Evolutionary conservation across 768 basidiomycete species (phyloP).

Genomic region (Termitomyces sp.): DNA sequence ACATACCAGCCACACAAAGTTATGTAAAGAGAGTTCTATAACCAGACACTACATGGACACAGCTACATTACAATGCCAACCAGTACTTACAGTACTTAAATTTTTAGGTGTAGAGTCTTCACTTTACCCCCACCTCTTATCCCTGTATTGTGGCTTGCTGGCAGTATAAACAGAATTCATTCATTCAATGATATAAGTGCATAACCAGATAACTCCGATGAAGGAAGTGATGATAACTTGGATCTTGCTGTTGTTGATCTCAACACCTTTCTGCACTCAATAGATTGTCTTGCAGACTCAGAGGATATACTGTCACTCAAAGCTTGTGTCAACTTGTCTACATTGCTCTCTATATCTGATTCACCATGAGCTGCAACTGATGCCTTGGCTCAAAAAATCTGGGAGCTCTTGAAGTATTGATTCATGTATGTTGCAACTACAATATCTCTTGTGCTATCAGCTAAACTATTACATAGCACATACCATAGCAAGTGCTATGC

Average conservation of each 20-base stretch:
- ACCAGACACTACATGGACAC: too few species aligned
- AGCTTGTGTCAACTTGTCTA: neutral
- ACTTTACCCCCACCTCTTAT: too few species aligned
- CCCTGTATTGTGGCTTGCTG: too few species aligned
- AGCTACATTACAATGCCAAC: too few species aligned
- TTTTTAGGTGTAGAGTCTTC: too few species aligned
- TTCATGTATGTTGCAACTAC: neutral
- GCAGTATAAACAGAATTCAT: too few species aligned
- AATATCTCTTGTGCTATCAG: neutral
- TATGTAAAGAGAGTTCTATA: too few species aligned
- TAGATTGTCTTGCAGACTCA: neutral
- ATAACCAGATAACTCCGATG: neutral
- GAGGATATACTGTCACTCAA: neutral
- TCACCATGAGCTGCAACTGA: neutral
- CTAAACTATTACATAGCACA: neutral
- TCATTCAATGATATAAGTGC: neutral
- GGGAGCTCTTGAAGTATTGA: neutral
- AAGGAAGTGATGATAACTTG: neutral
- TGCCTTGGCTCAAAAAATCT: neutral
- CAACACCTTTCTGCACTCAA: neutral
- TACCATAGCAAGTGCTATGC: neutral
- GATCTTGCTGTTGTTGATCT: neutral
- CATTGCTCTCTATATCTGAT: neutral
- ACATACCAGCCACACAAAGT: too few species aligned
- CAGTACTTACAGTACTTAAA: too few species aligned